Conservation (phyloP, 306 rosid genomes). For the Dryas alaskensis region DNA sequence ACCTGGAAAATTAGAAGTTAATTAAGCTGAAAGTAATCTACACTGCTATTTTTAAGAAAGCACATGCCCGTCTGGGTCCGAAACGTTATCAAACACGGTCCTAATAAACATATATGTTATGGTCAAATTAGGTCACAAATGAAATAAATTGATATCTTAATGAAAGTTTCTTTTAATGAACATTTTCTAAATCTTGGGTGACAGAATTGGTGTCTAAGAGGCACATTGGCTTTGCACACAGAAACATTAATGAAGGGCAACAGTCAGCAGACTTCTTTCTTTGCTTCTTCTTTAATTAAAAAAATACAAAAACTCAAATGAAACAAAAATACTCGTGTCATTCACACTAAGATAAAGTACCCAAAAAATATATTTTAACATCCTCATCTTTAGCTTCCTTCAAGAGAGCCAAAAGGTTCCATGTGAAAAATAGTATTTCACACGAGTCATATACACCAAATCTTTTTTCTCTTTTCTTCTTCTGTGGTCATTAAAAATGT, state of each 20-base stretch:
- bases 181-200: background rate
- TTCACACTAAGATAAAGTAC: background rate
- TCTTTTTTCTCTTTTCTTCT: conserved; percentile 3
- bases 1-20: background rate
- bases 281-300: background rate
- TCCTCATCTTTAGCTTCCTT: conserved; percentile 3
- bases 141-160: background rate
- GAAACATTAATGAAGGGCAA: background rate
- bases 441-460: conserved; percentile 3
- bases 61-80: background rate
- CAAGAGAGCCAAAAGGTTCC: conserved; percentile 3
- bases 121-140: background rate
- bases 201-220: background rate
- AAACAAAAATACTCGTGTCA: background rate
- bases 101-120: too few relatives aligned
- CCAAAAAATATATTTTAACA: background rate
- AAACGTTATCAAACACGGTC: too few relatives aligned
- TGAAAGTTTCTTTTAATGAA: background rate
- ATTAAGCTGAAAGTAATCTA: background rate
- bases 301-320: background rate
- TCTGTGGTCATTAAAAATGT: background rate
- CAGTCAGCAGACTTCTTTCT: background rate
- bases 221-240: background rate
- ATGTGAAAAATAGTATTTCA: conserved; percentile 7
- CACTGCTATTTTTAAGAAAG: background rate